Base-by-base conservation (phyloP, 2,329 filamentous ascomycete species). In the Akanthomyces lecanii region DNA sequence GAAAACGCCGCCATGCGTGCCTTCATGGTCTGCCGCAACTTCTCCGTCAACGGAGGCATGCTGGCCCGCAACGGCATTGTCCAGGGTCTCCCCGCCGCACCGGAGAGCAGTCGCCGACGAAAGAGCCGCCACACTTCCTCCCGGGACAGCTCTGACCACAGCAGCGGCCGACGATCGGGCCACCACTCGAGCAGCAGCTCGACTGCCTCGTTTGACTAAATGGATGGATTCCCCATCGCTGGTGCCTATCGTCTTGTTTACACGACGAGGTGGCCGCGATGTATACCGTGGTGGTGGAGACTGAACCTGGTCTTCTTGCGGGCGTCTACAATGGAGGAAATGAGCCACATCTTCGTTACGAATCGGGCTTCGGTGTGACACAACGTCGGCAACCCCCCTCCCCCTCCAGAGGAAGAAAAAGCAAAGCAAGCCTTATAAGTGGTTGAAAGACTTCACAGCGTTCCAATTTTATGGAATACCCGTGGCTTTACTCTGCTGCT, bases 1-100 rank as follows among this genome's bases (percentile, higher is more conserved):
- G 93, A 98, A 76, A 95, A 94, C 71, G 94, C 94, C 30, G 94
- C 94, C 65, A 96, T 96, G 85, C 90, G 92, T 66, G 94, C 94
- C 63, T 98, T 97, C 78, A 94, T 97, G 86, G 95, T 97, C 69
- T 97, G 94, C 82, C 89, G 92, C 67, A 97, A 97, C 82, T 97
- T 97, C 79, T 96, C 92, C 62, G 91, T 96, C 76, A 97, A 97
- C 74, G 92, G 96, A 71, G 94, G 94, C 74, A 97, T 96, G 92
- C 80, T 88, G 66, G 86, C 85, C 66, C 83, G 85, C 67, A 89
- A 88, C 71, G 86, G 86, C 50, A 87, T 88, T 66, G 85, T 89
- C 66, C 86, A 89, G 75, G 86, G 86, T 56, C 79, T 89, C 44
- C 86, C 86, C 16, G 83, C 80, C 62, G 79, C 81, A 67, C 78